Base-by-base conservation (phyloP, 192 early-diverging fungal species). In the Phycomyces blakesleeanus region DNA sequence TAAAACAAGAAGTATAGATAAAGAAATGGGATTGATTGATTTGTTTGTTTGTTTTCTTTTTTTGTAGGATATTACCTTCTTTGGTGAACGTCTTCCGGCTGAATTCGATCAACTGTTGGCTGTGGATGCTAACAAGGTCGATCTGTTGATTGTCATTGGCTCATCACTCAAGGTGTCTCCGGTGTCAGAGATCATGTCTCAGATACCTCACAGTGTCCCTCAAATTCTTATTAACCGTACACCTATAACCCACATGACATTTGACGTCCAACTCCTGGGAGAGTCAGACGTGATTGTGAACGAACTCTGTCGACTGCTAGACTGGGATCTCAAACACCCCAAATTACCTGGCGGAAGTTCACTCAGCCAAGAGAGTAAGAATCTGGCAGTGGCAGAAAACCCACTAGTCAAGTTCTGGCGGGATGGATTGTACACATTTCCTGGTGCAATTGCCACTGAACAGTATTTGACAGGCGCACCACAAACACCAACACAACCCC, bases 91-190 rank as follows among this genome's bases (percentile, higher is more conserved):
- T 71, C 79, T 97, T 15, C 91, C 94, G 0, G 78, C 81, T 18
- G 83, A 82, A 37, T 97, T 98, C 65, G 87, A 97, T 63, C 73
- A 84, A 15, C 66, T 71, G 5, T 82, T 96, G 41, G 78, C 84
- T 0, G 63, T 67, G 12, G 97, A 99, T 75, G 73, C 81, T 14
- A 79, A 87, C 18, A 74, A 89, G 27, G 87, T 90, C 16, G 95
- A 98, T 75, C 67, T 99, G 39, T 66, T 99, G 12, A 83, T 99
- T 27, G 95, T 99, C 10, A 97, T 99, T 77, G 97, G 97, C 21
- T 92, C 90, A 29, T 92, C 88, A n/a, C 77, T 99, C 15, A 93
- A 95, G 70, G 95, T 99, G 5, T 88, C 92, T 2, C 97, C 97
- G 2, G 94, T 99, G 1, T 89, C 90, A 5, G 89, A 90, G 37